These are phyloP conservation scores for Fusarium incarnatum DNA, from an alignment of 2,329 filamentous ascomycete species.

Conservation along the genomic window DNA sequence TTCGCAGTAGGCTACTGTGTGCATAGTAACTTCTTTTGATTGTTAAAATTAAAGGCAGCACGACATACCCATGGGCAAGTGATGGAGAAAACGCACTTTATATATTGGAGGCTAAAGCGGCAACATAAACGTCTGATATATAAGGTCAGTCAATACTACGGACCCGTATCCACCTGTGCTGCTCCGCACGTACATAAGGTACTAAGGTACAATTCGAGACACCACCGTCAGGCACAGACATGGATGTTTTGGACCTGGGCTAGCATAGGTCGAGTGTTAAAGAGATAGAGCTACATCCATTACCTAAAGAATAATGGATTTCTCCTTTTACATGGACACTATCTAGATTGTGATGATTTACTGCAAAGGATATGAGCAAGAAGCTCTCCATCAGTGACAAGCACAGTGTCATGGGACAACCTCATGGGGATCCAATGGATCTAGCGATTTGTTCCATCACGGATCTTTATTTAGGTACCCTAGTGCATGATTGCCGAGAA, in stretches of 20 bases:
- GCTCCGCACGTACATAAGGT: not conserved
- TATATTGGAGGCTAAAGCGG: not conserved
- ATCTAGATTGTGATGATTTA: not conserved
- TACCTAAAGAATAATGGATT: not conserved
- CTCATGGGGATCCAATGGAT: not conserved
- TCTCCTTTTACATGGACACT: not conserved
- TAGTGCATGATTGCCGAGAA: slow-evolving; percentile 43
- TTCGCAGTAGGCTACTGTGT: not conserved
- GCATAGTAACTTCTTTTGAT: not conserved
- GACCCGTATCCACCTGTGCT: not conserved
- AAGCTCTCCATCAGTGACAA: not conserved
- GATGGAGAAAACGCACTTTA: not conserved
- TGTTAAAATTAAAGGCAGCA: not conserved
- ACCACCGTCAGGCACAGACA: not conserved
- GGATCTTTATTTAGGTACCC: not conserved
- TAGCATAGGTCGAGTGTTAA: not conserved
- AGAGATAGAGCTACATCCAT: not conserved
- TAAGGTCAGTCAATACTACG: not conserved
- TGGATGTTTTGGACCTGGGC: not conserved
- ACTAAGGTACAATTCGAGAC: not conserved
- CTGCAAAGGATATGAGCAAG: not conserved
- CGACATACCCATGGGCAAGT: not conserved
- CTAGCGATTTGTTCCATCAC: slow-evolving; percentile 11
- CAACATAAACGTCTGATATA: not conserved
- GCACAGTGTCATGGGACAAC: not conserved